These are phyloP conservation scores for Chaetomium sp. DNA, from an alignment of 2,329 filamentous ascomycete species.

Conservation along the genomic window DNA sequence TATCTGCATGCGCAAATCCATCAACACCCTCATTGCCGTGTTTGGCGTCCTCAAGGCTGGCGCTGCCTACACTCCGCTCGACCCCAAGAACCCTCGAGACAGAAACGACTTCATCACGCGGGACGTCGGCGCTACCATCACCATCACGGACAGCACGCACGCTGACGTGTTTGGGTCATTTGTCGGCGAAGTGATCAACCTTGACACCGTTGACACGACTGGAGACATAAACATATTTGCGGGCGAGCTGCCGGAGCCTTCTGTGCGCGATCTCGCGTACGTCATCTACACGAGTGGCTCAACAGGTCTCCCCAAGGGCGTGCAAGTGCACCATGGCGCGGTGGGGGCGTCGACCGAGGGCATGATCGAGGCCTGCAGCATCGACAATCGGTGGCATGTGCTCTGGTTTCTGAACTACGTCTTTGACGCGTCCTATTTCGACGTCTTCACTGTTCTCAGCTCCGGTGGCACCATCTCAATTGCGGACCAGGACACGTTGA, in stretches of 20 bases:
- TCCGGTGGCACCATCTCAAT: background rate
- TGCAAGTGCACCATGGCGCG: background rate
- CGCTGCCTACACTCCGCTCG: background rate
- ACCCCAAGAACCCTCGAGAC: slow-evolving; percentile 2
- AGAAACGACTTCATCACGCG: background rate
- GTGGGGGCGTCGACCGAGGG: background rate
- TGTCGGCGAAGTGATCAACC: background rate
- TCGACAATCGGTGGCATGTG: background rate
- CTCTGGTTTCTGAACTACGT: background rate
- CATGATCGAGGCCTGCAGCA: slow-evolving; percentile 1
- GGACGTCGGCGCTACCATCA: background rate
- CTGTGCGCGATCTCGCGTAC: background rate
- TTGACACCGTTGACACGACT: background rate
- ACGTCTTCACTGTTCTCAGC: background rate
- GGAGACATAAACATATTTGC: background rate
- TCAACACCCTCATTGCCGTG: background rate
- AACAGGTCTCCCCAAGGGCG: slow-evolving; percentile 3
- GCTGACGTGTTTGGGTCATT: background rate
- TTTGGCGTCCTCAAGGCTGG: slow-evolving; percentile 9
- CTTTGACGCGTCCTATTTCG: background rate
- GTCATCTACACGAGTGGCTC: slow-evolving; percentile 2
- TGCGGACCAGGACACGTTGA: background rate
- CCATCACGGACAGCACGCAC: background rate
- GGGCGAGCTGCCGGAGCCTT: background rate
- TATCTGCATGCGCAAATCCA: background rate